A percentile compares a stretch with the other conserved stretches of the same genome.
Evolutionary conservation across 768 basidiomycete genomes (phyloP).

Genomic region (Leccinum variicolor): DNA sequence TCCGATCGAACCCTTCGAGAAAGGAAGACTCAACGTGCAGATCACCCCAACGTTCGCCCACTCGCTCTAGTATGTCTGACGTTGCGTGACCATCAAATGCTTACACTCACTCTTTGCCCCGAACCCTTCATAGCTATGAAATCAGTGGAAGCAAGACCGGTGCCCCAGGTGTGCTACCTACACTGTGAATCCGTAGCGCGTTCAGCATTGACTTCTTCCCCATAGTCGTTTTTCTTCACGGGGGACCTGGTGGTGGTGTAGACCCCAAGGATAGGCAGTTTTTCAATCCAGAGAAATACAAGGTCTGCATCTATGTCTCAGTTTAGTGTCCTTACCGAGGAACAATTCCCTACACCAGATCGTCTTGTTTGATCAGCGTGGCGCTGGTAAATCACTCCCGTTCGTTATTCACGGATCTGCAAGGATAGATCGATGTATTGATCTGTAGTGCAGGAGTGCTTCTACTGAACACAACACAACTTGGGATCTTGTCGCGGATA

Average conservation of each 20-base stretch:
- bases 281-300: conserved; percentile 86
- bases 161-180: conserved; percentile 52
- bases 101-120: not conserved
- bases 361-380: conserved; percentile 87
- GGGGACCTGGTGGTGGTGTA: conserved; percentile 80
- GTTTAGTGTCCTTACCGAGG: not conserved
- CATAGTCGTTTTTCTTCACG: conserved; percentile 77
- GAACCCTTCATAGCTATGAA: conserved; percentile 58
- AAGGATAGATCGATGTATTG: conserved; percentile 1
- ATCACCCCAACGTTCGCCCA: conserved; percentile 48
- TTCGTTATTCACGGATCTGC: conserved; percentile 34
- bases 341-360: conserved; percentile 45
- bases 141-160: conserved; percentile 76
- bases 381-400: conserved; percentile 84
- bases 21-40: conserved; percentile 65
- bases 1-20: conserved; percentile 59
- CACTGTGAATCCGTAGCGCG: not conserved
- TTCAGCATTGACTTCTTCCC: conserved; percentile 1
- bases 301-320: conserved; percentile 38
- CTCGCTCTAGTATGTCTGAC: conserved; percentile 61
- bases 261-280: conserved; percentile 67
- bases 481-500: conserved; percentile 89
- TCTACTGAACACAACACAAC: conserved; percentile 86
- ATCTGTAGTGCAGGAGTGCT: conserved; percentile 51
- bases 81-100: conserved; percentile 6